Conservation (phyloP, 805 yeast species). For the Candida mattraensis region DNA sequence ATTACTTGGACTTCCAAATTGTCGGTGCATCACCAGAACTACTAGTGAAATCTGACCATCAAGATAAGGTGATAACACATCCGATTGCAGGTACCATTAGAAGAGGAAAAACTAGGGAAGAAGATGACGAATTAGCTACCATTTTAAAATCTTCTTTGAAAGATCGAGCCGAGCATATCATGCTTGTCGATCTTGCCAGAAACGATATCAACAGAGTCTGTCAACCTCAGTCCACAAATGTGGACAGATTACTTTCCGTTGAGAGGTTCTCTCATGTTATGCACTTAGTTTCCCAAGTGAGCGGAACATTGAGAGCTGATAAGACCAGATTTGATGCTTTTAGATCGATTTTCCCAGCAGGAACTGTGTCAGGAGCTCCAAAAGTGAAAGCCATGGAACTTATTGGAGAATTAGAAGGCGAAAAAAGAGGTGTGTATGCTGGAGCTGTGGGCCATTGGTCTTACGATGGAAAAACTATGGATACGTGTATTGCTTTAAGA, state of each 20-base stretch:
- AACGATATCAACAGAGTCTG: conserved; percentile 96
- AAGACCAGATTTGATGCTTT: conserved; percentile 95
- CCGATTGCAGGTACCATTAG: conserved; percentile 97
- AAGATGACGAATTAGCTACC: conserved; percentile 82
- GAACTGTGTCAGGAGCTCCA: conserved; percentile 98
- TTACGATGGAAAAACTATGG: conserved; percentile 92
- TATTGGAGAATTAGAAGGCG: conserved; percentile 84
- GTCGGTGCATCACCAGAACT: conserved; percentile 98
- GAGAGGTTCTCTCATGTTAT: conserved; percentile 96
- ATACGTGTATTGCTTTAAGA: conserved; percentile 95
- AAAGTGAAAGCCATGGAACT: conserved; percentile 96
- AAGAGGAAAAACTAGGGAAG: conserved; percentile 88
- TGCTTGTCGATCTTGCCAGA: conserved; percentile 97
- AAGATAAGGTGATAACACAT: conserved; percentile 81
- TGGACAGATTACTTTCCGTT: conserved; percentile 84
- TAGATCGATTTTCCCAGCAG: conserved; percentile 98
- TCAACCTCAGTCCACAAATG: conserved; percentile 77
- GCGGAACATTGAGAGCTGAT: conserved; percentile 82
- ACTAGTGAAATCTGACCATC: conserved; percentile 74
- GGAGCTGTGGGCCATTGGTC: conserved; percentile 99
- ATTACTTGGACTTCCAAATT: conserved; percentile 86
- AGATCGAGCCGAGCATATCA: conserved; percentile 97
- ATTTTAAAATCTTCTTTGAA: conserved; percentile 73
- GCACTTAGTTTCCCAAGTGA: conserved; percentile 93
- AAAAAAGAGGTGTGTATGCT: conserved; percentile 94